Evolutionary conservation across 345 rosid genomes (phyloP), one percentile per base, ranked within the genome.

Genomic region (Gossypium raimondii): DNA sequence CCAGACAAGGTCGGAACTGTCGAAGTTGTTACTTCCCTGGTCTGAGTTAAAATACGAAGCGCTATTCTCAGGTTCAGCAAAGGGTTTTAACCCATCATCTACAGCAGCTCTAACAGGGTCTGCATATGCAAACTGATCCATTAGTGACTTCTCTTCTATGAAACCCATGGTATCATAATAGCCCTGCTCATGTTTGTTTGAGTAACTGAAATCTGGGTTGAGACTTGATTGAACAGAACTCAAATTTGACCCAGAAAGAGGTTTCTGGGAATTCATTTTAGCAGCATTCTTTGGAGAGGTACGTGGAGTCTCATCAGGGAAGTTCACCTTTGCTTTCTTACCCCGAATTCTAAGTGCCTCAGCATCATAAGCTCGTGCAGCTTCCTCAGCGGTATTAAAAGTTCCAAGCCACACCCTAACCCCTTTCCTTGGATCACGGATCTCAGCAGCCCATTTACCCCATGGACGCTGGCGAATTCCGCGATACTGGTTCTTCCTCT

Each of bases 371-470:
- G 95, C 97, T 82, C 95, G 85, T 20, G 97, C 97, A 79, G 98
- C 98, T 85, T 92, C 98, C 73, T 94, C 98, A 27, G 98, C 97
- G 3, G 98, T 94, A 74, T 89, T 92, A 75, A 94, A 94, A 38
- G 98, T 94, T 69, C 97, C 97, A 9, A 94, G 87, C 97, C 98
- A 94, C 66, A 94, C 93, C 51, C 97, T 90, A 7, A 90, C 97
- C 62, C 97, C 97, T 81, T 94, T 88, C 56, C 85, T 87, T 6
- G 97, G 98, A 70, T 94, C 98, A 78, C 98, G 95, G 18, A 94
- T 94, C 89, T 94, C 98, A 75, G 98, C 98, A 48, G 98, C 98
- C 98, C 98, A 94, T 82, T 92, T 94, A 0, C 98, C 98, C 97
- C 97, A 94, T 20, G 98, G 98, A 11, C 98, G 98, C 78, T 92